phyloP scores from a whole-genome alignment of 345 rosid species.

The Fremontodendron californicum region DNA sequence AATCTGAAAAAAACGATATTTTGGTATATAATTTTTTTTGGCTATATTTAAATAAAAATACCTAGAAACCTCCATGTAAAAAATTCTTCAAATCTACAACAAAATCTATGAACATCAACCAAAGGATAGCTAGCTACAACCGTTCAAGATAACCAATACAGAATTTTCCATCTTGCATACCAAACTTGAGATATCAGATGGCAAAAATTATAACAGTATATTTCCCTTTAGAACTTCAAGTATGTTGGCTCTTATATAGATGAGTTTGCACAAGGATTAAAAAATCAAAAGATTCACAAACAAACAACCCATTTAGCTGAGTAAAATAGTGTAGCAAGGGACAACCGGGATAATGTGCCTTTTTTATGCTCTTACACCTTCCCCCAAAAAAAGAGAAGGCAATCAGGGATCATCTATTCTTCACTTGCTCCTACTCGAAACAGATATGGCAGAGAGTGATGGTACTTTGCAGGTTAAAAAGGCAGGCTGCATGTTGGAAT shows the following conservation, averaged over 20 bases:
- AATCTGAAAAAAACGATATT: too few species aligned
- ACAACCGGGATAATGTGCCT: not conserved
- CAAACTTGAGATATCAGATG: not conserved
- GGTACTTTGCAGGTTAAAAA: too few species aligned
- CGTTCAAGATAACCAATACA: not conserved
- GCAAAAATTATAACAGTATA: not conserved
- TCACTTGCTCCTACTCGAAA: too few species aligned
- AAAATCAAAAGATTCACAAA: not conserved
- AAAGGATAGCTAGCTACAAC: not conserved
- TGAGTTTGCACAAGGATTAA: not conserved
- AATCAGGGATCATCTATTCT: too few species aligned
- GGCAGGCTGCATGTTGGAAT: too few species aligned
- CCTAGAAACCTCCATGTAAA: not conserved
- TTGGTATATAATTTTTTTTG: too few species aligned
- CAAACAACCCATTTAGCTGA: not conserved
- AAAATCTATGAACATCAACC: not conserved
- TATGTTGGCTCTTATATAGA: not conserved
- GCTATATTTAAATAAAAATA: too few species aligned
- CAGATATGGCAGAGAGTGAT: too few species aligned
- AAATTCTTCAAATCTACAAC: not conserved
- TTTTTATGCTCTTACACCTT: not conserved
- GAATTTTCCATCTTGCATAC: not conserved
- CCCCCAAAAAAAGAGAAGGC: not conserved
- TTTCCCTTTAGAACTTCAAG: not conserved
- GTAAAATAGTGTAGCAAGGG: not conserved